These are phyloP conservation scores for Kokia cookei DNA, from an alignment of 441 rosid species.

Conservation along the genomic window DNA sequence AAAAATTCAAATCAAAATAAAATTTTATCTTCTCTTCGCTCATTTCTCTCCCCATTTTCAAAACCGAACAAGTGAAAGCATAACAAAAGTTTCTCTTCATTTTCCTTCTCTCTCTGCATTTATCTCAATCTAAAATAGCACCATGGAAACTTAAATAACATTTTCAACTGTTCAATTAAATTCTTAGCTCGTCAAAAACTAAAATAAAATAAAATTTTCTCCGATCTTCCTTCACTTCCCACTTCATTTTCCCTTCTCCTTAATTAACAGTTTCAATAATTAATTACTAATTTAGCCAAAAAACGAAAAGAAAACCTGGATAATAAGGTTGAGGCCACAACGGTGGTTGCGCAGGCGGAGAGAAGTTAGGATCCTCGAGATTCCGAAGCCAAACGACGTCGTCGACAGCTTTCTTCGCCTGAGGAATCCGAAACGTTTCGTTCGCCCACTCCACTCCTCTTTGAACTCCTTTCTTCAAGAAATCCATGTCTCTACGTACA, in stretches of 20 bases:
- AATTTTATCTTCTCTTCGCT: neutral
- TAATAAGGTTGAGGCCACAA: slow-evolving; percentile 74
- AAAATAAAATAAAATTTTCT: neutral
- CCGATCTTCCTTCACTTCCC: neutral
- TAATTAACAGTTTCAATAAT: neutral
- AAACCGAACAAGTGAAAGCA: neutral
- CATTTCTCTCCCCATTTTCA: neutral
- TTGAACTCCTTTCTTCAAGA: slow-evolving; percentile 46
- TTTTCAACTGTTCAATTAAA: neutral
- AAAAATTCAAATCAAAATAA: neutral
- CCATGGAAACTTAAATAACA: neutral
- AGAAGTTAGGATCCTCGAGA: slow-evolving; percentile 52
- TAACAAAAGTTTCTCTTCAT: neutral
- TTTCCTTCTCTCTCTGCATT: neutral
- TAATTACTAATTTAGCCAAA: neutral
- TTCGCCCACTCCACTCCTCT: slow-evolving; percentile 71
- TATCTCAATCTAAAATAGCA: neutral
- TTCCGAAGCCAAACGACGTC: slow-evolving; percentile 70
- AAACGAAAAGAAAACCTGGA: slow-evolving; percentile 42
- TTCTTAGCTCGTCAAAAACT: neutral
- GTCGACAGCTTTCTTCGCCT: slow-evolving; percentile 50
- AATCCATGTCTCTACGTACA: slow-evolving; percentile 59
- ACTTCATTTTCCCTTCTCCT: neutral
- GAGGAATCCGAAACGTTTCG: slow-evolving; percentile 51
- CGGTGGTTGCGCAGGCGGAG: slow-evolving; percentile 29